Evolutionary conservation across 192 early-diverging fungal genomes (phyloP), one percentile per base, ranked within the genome.

Genomic region (Entomortierella chlamydospora): DNA sequence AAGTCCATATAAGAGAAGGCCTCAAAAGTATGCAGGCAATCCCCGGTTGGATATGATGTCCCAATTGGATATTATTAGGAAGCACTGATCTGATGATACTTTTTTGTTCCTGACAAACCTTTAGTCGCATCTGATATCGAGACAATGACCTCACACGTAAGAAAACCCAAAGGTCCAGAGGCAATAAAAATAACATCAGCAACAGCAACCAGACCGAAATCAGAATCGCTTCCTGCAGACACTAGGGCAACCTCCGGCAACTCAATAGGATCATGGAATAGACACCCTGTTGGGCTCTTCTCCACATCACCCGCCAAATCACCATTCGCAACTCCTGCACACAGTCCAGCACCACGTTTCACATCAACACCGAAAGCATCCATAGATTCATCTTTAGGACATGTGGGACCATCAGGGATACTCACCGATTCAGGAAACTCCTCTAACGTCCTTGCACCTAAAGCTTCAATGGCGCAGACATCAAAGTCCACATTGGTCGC

Each of bases 281-380:
- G 76, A 20, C 67, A 70, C 50, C 54, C 67, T 8, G 30, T 79
- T 4, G 76, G 76, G 7, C 33, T 79, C 0, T 79, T 79, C 33
- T 79, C 76, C 1, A 79, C 76, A 1, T 79, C 76, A 13, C 68
- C 76, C 3, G 62, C 76, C n/a, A 61, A 79, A 20, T 55, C 76
- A n/a, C 68, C 76, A 7, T 79, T 79, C 54, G 23, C 62, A 22
- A n/a, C 61, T 1, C 43, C 67, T 22, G 61, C 17, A 41, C 55
- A 43, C 18, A 45, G 50, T 31, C 29, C 64, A 7, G 41, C 50
- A 39, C 41, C 64, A n/a, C 70, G 54, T 0, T 56, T 58, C 39
- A 34, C 63, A 11, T 51, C 34, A 2, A 18, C 23, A 4, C 13
- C 42, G 49, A 51, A 34, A 12, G 15, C 37, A 50, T 31, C 50